Evolutionary conservation across 2,329 filamentous ascomycete species (phyloP).

Genomic region (Hortaea sp.): DNA sequence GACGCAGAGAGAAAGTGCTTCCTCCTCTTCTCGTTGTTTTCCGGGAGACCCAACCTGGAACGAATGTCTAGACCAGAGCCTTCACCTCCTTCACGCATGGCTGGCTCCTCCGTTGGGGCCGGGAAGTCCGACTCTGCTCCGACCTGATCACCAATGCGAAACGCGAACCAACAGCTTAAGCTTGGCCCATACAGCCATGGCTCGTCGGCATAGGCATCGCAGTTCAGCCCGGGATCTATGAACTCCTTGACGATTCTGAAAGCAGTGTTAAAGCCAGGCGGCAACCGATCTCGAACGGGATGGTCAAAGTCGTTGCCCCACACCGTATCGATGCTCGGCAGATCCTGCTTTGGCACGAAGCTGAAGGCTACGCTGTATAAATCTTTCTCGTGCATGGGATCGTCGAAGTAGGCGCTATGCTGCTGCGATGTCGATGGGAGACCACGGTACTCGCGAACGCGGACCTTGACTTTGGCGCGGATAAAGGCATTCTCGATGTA

Average conservation of each 20-base stretch:
- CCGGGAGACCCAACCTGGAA: conserved; percentile 24
- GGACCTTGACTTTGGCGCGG: conserved; percentile 62
- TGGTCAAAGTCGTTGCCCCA: conserved; percentile 94
- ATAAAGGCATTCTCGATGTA: conserved; percentile 53
- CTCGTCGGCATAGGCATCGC: conserved; percentile 76
- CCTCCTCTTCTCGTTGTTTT: conserved; percentile 32
- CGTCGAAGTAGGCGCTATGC: conserved; percentile 64
- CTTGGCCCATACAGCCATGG: conserved; percentile 77
- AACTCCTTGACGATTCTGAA: conserved; percentile 79
- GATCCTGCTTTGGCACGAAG: conserved; percentile 57
- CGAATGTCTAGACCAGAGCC: conserved; percentile 26
- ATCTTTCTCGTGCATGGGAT: conserved; percentile 59
- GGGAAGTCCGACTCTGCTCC: conserved; percentile 14
- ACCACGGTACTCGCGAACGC: conserved; percentile 55
- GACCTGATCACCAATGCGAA: conserved; percentile 20
- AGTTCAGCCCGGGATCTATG: conserved; percentile 81
- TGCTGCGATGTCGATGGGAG: conserved; percentile 57
- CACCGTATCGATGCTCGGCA: conserved; percentile 62
- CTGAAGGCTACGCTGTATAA: conserved; percentile 76
- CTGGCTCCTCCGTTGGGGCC: conserved; percentile 16
- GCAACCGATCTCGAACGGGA: conserved; percentile 73
- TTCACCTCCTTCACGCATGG: conserved; percentile 32
- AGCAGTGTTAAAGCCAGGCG: conserved; percentile 75
- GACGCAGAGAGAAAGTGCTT: conserved; percentile 32
- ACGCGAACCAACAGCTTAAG: conserved; percentile 23